Percentiles rank a stretch among this genome's conserved stretches.
Conservation (phyloP, 1,139 yeast genomes). For the Candida sp. region DNA sequence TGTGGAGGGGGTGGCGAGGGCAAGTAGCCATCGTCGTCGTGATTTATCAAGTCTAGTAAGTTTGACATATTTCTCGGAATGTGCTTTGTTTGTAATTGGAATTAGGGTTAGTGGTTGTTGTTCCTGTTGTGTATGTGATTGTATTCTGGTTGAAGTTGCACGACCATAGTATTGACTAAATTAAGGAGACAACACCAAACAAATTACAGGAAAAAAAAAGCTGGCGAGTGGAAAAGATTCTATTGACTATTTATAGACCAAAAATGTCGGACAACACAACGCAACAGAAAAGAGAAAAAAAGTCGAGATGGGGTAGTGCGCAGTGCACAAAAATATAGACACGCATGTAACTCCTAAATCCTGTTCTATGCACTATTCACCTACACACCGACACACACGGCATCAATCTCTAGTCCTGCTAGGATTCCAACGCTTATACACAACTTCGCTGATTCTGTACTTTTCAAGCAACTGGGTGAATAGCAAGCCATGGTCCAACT, state of each 20-base stretch:
- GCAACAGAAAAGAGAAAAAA: not conserved
- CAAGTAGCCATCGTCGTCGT: slow-evolving; percentile 15
- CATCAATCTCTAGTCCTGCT: slow-evolving; percentile 74
- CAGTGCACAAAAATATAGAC: not conserved
- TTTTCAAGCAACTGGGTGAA: slow-evolving; percentile 38
- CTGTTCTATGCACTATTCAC: not conserved
- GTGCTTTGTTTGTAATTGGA: not conserved
- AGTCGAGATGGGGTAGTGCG: slow-evolving; percentile 2
- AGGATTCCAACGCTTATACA: slow-evolving; percentile 84
- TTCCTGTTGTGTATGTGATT: not conserved
- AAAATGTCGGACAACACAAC: not conserved
- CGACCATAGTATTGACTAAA: not conserved
- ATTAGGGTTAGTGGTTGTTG: not conserved
- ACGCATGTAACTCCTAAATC: not conserved
- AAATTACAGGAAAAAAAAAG: not conserved
- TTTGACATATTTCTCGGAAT: slow-evolving; percentile 12
- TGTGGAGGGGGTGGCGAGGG: slow-evolving; percentile 7
- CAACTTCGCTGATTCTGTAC: slow-evolving; percentile 62
- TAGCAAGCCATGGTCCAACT: slow-evolving; percentile 17
- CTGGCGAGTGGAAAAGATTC: not conserved
- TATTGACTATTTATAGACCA: slow-evolving; percentile 1
- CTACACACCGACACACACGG: not conserved
- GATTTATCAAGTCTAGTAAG: slow-evolving; percentile 17
- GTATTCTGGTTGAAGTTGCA: not conserved
- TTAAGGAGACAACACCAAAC: not conserved